Evolutionary conservation across 2,329 filamentous ascomycete genomes (phyloP), one percentile per base, ranked within the genome.

Genomic region (Sporothrix protearum): DNA sequence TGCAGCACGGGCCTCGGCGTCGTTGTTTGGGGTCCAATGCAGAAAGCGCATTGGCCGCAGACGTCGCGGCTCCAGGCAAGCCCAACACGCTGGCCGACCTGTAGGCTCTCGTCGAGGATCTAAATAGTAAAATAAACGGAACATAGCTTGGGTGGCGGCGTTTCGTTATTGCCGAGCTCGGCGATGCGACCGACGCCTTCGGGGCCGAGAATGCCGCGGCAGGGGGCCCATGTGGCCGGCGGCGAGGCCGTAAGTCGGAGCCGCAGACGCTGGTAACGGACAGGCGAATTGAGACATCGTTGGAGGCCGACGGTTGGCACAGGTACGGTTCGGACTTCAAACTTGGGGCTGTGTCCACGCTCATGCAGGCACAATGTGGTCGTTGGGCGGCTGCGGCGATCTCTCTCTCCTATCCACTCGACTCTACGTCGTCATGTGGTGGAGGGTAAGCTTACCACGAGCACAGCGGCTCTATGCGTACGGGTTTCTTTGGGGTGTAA

Each of bases 151-250:
- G 0, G 72, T 25, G 0, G 74, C 7, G 3, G 81, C 77, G 45
- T 78, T 77, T 81, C 77, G 45, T 78, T 77, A 39, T 77, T 76
- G 0, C 83, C 83, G 1, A 84, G 72, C 30, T 74, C 76, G 3
- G 77, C 79, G 19, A 84, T 77, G 12, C 76, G 77, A 1, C 83
- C 83, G 0, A 83, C 80, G 8, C 83, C 83, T 73, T 85, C 83
- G 64, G 85, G 83, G 3, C 83, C 83, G 0, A 82, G 77, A 1
- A 82, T 78, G 30, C 78, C 73, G 5, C 76, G 75, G 0, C 77
- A 76, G 0, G 80, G 80, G 79, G 0, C 81, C 80, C 59, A 83
- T 74, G 30, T 81, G 76, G 12, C 82, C 81, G 0, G 77, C 69
- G 0, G 81, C 82, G 68, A 83, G 78, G 19, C 76, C 76, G 19